Evolutionary conservation across 1,284 basidiomycete species (phyloP), one percentile per base, ranked within the genome.

Genomic region (Fomitopsis palustris): DNA sequence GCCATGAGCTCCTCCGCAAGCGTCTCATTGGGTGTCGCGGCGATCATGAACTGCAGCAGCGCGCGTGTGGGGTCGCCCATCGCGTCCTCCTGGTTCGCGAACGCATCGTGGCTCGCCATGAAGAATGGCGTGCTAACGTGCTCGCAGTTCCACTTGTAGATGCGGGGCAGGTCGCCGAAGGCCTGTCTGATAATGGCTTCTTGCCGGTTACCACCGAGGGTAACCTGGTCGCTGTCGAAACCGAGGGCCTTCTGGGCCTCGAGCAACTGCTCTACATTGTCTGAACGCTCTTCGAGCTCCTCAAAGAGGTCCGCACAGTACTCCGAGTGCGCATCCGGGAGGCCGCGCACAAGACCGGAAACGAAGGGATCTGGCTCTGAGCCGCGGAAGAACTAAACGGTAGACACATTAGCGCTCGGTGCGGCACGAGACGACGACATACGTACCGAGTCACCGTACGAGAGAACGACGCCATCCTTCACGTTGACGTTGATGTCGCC

Each of bases 401-500:
- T 60, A 25, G 33, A 31, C 56, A 57, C 51, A 39, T 54, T 68
- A 38, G 41, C 17, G 39, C 33, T 29, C 39, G 19, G 19, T 35
- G 17, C 19, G 33, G 6, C 3, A 29, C 14, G 25, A 29, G 31
- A 37, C 10, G n/a, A 56, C 25, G 29, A 25, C 5, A 41, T 38
- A 77, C 88, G 61, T 64, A 93, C 91, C 63, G 90, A 92, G 71
- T 87, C 88, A 57, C 93, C 93, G 67, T 87, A 92, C 0, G 90
- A 93, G 53, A 95, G 69, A 16, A 96, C 82, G 55, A 80, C 76
- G 54, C 93, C 93, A 61, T 90, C 83, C 75, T 88, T 90, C 71
- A 96, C 79, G 77, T 96, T 96, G 70, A 97, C 76, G 73, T 96
- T 96, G 75, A 95, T 83, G 74, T 95, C 89, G 47, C 89, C 94